Evolutionary conservation across 306 rosid species (phyloP), one percentile per base, ranked within the genome.

Genomic region (Dalbergia cultrata): DNA sequence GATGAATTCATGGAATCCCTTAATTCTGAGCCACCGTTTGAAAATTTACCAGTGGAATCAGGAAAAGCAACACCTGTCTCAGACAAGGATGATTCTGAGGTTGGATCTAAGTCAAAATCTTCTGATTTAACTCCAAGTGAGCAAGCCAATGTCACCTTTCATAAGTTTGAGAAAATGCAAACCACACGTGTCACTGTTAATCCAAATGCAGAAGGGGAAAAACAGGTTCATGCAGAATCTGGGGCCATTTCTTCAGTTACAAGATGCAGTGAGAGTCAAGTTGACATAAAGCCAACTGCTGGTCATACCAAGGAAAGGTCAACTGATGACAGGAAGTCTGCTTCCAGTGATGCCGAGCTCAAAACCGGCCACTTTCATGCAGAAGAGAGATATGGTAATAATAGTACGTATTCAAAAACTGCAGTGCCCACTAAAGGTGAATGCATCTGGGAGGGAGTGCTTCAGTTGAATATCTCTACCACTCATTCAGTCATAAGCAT

Each of bases 1-100:
- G 99, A 96, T 75, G 98, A 96, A 81, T 96, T 96, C 88, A 96
- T 96, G 98, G 93, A 93, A 74, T 90, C 98, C 76, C 91, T 92
- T 76, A 81, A 87, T 80, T 78, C 92, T 4, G 97, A 92, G 87
- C 97, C 97, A 2, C 97, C 98, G 1, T 90, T 96, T 62, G 94
- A 88, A 80, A 88, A 74, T 85, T 67, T 86, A 56, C 82, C 94
- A 0, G 84, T 44, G 9, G 92, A 85, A 72, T 74, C 92, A 65
- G 94, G 82, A 68, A 87, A 90, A 67, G 72, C 10, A 45, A 44
- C 79, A 62, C 79, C 87, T 18, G 6, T n/a, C 44, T 80, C 78
- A 19, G 88, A 81, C 59, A 85, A 89, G 90, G 88, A 77, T 56
- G 90, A 86, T 73, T 68, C 88, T 0, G 87, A 85, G 74, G 56